A percentile compares a stretch with the other conserved stretches of the same genome.
phyloP scores from a whole-genome alignment of 108 stramenopile species.

The Discostella pseudostelligera region DNA sequence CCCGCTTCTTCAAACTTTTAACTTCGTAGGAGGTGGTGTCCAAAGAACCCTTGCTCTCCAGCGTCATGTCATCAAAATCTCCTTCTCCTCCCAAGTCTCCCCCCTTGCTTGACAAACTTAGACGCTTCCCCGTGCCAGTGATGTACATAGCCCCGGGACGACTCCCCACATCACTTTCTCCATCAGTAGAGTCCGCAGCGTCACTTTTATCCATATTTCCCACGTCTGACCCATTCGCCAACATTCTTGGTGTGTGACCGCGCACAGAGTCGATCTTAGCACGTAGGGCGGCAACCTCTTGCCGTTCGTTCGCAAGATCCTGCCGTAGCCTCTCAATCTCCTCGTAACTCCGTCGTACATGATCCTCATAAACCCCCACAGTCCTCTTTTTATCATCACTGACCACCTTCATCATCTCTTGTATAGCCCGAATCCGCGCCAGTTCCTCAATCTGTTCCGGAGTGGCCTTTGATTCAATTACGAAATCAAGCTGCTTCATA shows the following conservation, averaged over 20 bases:
- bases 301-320: conserved; percentile 36
- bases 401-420: conserved; percentile 25
- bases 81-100: not conserved
- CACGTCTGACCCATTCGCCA: conserved; percentile 1
- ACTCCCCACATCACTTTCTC: not conserved
- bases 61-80: conserved; percentile 50
- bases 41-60: conserved; percentile 25
- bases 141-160: not conserved
- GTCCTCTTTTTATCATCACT: conserved; percentile 45
- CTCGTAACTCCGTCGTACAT: conserved; percentile 43
- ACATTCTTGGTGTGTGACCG: conserved; percentile 14
- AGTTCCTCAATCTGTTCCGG: conserved; percentile 44
- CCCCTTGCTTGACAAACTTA: conserved; percentile 1
- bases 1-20: conserved; percentile 47
- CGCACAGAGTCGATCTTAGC: conserved; percentile 24
- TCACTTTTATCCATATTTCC: not conserved
- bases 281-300: conserved; percentile 30
- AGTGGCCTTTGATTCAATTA: conserved; percentile 41
- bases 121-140: conserved; percentile 10
- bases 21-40: conserved; percentile 39
- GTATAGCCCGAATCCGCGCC: conserved; percentile 37
- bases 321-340: conserved; percentile 41
- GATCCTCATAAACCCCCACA: conserved; percentile 38
- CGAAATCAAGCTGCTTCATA: conserved; percentile 34
- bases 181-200: not conserved